A percentile compares a stretch with the other conserved stretches of the same genome.
These are phyloP conservation scores for Malassezia arunalokei DNA, from an alignment of 1,284 basidiomycete genomes.

Conservation along the genomic window DNA sequence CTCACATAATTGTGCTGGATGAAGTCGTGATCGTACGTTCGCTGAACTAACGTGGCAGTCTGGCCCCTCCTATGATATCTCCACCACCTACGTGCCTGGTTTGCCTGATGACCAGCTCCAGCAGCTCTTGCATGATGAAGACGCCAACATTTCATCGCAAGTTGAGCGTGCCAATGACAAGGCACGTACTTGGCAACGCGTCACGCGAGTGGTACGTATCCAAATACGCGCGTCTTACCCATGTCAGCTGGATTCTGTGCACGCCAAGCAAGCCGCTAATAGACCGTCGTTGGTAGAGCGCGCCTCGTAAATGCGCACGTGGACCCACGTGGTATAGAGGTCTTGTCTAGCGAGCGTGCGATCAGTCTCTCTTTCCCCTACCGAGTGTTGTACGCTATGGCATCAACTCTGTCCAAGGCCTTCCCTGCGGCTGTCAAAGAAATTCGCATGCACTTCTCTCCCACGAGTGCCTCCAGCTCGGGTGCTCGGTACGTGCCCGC, in stretches of 20 bases:
- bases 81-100: constrained; percentile 31
- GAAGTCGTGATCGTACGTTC: constrained; percentile 38
- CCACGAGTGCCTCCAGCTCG: constrained; percentile 34
- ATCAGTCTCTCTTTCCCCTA: neutral
- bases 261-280: neutral
- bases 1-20: constrained; percentile 45
- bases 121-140: constrained; percentile 14
- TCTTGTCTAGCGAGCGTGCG: too few species aligned
- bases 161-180: constrained; percentile 27
- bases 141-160: constrained; percentile 1
- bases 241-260: constrained; percentile 14
- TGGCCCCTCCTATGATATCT: constrained; percentile 28
- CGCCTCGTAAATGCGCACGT: neutral
- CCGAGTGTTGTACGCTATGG: constrained; percentile 19
- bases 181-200: constrained; percentile 34
- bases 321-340: neutral
- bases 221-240: neutral
- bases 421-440: constrained; percentile 41
- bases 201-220: constrained; percentile 33
- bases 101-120: constrained; percentile 25
- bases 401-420: constrained; percentile 31
- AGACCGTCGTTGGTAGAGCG: neutral
- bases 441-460: constrained; percentile 42
- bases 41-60: constrained; percentile 5
- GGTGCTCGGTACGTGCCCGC: constrained; percentile 35